Evolutionary conservation across 116 monocot genomes (phyloP).

Genomic region (Cymodocea nodosa): DNA sequence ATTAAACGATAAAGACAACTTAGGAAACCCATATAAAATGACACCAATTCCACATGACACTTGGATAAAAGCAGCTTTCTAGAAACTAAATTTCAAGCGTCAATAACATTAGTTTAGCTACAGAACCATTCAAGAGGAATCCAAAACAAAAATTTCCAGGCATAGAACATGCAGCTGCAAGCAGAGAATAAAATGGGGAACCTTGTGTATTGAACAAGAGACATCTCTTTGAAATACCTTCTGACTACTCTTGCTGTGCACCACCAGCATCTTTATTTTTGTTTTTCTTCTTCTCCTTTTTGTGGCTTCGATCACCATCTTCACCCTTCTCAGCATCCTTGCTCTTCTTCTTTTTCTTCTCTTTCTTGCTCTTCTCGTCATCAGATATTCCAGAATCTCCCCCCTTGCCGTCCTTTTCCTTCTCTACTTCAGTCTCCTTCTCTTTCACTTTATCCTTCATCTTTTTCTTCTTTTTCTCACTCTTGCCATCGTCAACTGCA

Average conservation of each 20-base stretch:
- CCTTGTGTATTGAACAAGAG: not conserved
- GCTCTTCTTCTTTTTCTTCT: conserved; percentile 35
- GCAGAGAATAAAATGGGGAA: not conserved
- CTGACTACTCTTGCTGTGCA: not conserved
- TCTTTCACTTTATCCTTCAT: conserved; percentile 19
- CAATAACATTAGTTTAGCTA: too few relatives aligned
- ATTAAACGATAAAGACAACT: too few relatives aligned
- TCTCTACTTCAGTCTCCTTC: conserved; percentile 12
- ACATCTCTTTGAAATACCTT: not conserved
- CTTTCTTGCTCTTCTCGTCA: conserved; percentile 11
- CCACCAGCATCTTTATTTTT: conserved; percentile 29
- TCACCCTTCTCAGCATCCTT: conserved; percentile 8
- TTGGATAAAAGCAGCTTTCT: too few relatives aligned
- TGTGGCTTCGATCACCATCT: conserved; percentile 16
- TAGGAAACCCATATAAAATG: too few relatives aligned
- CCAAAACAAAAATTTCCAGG: too few relatives aligned
- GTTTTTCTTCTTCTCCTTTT: conserved; percentile 52
- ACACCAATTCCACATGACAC: too few relatives aligned
- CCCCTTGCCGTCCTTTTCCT: conserved; percentile 16
- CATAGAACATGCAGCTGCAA: too few relatives aligned
- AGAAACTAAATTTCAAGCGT: too few relatives aligned
- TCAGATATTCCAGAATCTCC: conserved; percentile 5
- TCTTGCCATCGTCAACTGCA: conserved; percentile 15
- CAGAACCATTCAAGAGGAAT: too few relatives aligned
- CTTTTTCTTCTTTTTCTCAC: conserved; percentile 34